These are phyloP conservation scores for Hansenula sp. DNA, from an alignment of 1,139 yeast species.

Conservation along the genomic window DNA sequence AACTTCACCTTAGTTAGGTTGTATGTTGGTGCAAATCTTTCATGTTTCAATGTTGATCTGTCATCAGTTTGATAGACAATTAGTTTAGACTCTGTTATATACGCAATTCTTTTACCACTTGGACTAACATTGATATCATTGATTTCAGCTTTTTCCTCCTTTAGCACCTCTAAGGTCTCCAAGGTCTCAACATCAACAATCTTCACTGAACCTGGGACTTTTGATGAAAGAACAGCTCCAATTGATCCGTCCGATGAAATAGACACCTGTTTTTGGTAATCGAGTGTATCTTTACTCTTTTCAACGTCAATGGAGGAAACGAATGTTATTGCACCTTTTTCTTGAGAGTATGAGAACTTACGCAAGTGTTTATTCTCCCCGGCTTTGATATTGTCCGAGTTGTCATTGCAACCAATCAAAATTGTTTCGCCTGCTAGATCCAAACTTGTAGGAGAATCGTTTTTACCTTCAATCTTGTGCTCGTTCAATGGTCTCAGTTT, in stretches of 20 bases:
- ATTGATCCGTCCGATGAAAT: conserved; percentile 50
- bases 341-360: conserved; percentile 44
- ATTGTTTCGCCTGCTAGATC: conserved; percentile 52
- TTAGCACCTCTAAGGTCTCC: conserved; percentile 42
- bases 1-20: conserved; percentile 59
- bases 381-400: conserved; percentile 47
- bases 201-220: conserved; percentile 51
- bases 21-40: conserved; percentile 28
- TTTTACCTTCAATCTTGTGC: conserved; percentile 54
- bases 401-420: conserved; percentile 73
- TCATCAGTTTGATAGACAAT: conserved; percentile 48
- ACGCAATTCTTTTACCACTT: conserved; percentile 51
- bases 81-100: conserved; percentile 50
- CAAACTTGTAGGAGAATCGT: conserved; percentile 73
- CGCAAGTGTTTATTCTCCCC: conserved; percentile 71
- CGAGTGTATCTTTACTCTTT: conserved; percentile 36
- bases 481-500: conserved; percentile 61
- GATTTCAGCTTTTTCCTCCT: conserved; percentile 49
- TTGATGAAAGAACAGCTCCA: conserved; percentile 64
- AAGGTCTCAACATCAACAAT: conserved; percentile 56
- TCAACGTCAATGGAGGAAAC: conserved; percentile 48
- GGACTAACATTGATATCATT: conserved; percentile 44
- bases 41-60: conserved; percentile 35
- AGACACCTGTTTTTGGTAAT: conserved; percentile 56
- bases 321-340: conserved; percentile 58